Evolutionary conservation across 2,329 filamentous ascomycete genomes (phyloP).

Genomic region (Bipolaris sorokiniana): DNA sequence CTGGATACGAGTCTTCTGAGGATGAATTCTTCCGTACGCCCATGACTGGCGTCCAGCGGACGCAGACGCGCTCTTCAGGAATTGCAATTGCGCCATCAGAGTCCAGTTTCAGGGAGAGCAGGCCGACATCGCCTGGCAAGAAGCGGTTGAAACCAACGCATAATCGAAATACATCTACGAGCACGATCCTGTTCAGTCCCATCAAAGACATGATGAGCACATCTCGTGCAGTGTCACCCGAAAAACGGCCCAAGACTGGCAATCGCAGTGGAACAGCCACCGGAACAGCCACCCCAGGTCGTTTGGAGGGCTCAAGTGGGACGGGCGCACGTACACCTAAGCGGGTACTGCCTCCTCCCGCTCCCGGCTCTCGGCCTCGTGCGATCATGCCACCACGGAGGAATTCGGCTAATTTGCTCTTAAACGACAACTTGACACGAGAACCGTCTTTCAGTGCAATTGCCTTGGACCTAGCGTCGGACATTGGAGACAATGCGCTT

Average conservation of each 20-base stretch:
- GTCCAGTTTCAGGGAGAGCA: slow-evolving; percentile 42
- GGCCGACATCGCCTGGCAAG: slow-evolving; percentile 41
- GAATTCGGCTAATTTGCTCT: slow-evolving; percentile 61
- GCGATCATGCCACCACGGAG: slow-evolving; percentile 54
- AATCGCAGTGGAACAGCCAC: slow-evolving; percentile 43
- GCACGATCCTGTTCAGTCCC: slow-evolving; percentile 85
- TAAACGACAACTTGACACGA: slow-evolving; percentile 54
- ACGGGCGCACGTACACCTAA: slow-evolving; percentile 53
- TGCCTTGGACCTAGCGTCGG: slow-evolving; percentile 73
- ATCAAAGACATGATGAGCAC: slow-evolving; percentile 49
- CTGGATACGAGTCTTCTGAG: slow-evolving; percentile 46
- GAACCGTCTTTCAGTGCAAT: slow-evolving; percentile 69
- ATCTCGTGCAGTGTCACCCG: slow-evolving; percentile 41
- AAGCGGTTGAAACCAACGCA: slow-evolving; percentile 57
- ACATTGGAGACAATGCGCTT: slow-evolving; percentile 67
- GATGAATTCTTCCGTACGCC: slow-evolving; percentile 55
- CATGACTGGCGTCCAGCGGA: slow-evolving; percentile 39
- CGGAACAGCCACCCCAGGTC: slow-evolving; percentile 43
- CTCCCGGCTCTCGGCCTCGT: slow-evolving; percentile 38
- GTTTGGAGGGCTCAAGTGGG: slow-evolving; percentile 23
- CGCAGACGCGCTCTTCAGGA: slow-evolving; percentile 35
- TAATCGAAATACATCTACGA: slow-evolving; percentile 76
- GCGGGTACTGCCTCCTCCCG: slow-evolving; percentile 37
- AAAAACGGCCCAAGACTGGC: slow-evolving; percentile 36
- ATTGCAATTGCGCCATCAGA: slow-evolving; percentile 35